These are phyloP conservation scores for Monascus purpureus DNA, from an alignment of 495 filamentous ascomycete species.

Conservation along the genomic window DNA sequence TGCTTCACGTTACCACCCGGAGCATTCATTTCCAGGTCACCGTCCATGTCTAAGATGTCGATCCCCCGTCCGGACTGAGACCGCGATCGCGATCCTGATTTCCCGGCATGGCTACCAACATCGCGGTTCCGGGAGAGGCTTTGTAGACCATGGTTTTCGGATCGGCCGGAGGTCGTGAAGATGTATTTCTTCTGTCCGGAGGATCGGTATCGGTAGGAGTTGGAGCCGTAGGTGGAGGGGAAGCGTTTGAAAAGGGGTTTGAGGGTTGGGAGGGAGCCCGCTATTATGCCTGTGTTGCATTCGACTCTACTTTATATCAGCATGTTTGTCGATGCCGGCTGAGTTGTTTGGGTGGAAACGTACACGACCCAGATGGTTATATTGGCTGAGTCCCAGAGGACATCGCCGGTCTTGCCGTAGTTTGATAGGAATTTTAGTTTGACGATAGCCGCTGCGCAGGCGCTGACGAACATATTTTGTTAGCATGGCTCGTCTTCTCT, in stretches of 20 bases:
- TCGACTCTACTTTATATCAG: slow-evolving; percentile 12
- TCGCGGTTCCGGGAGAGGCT: too few relatives aligned
- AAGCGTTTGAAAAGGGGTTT: slow-evolving; percentile 25
- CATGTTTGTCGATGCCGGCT: slow-evolving; percentile 1
- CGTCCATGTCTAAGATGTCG: too few relatives aligned
- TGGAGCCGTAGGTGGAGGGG: slow-evolving; percentile 12
- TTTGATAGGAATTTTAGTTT: slow-evolving; percentile 25
- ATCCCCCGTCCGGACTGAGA: too few relatives aligned
- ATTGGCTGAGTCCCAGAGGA: slow-evolving; percentile 27
- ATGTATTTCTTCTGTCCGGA: too few relatives aligned
- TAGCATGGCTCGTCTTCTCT: background rate
- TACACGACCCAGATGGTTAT: slow-evolving; percentile 15
- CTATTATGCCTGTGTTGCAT: slow-evolving; percentile 27
- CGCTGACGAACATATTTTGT: slow-evolving; percentile 12
- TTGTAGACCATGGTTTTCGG: too few relatives aligned
- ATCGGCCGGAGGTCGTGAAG: too few relatives aligned
- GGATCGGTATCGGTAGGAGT: too few relatives aligned
- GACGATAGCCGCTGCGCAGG: slow-evolving; percentile 30
- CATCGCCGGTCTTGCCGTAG: slow-evolving; percentile 27
- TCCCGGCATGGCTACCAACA: too few relatives aligned
- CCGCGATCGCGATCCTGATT: too few relatives aligned
- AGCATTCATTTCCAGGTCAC: too few relatives aligned
- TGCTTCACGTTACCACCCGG: too few relatives aligned
- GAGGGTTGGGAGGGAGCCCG: slow-evolving; percentile 28
- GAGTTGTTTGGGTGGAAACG: slow-evolving; percentile 1